Evolutionary conservation across 768 basidiomycete genomes (phyloP).

Genomic region (Coprinellus micaceus): DNA sequence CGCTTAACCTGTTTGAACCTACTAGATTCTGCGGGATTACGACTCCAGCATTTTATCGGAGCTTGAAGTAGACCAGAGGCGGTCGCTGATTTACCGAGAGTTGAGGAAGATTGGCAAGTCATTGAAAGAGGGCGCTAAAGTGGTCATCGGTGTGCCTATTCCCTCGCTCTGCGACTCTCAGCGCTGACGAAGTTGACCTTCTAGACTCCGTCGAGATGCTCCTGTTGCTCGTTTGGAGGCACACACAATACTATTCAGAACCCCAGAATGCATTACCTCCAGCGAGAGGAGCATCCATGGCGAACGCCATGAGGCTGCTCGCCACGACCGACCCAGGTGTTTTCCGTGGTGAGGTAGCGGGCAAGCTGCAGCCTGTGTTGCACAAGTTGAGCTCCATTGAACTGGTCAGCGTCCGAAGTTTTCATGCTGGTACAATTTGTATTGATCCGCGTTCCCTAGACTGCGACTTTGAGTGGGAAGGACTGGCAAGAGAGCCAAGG

Average conservation of each 20-base stretch:
- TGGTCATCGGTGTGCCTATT: conserved; percentile 49
- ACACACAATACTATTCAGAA: conserved; percentile 63
- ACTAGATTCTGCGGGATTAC: conserved; percentile 46
- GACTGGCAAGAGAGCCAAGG: conserved; percentile 63
- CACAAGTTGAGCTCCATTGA: conserved; percentile 52
- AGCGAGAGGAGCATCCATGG: conserved; percentile 35
- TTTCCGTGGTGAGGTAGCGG: conserved; percentile 55
- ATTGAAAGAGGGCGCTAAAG: conserved; percentile 45
- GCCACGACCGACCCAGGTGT: conserved; percentile 53
- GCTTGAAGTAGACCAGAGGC: conserved; percentile 65
- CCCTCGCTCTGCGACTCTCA: background rate
- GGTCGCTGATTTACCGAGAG: conserved; percentile 59
- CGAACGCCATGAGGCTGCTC: conserved; percentile 51
- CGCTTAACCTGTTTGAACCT: background rate
- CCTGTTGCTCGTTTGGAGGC: conserved; percentile 77
- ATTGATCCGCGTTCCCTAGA: conserved; percentile 24
- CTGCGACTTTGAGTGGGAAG: conserved; percentile 39
- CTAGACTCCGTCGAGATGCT: conserved; percentile 74
- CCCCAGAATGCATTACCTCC: conserved; percentile 29
- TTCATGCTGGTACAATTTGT: background rate
- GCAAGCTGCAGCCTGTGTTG: conserved; percentile 52
- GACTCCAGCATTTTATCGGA: conserved; percentile 59
- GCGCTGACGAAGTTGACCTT: too few relatives aligned
- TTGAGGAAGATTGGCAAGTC: conserved; percentile 43
- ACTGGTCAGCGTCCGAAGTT: too few relatives aligned